Evolutionary conservation across 495 filamentous ascomycete species (phyloP).

Genomic region (Penicillium arizonense): DNA sequence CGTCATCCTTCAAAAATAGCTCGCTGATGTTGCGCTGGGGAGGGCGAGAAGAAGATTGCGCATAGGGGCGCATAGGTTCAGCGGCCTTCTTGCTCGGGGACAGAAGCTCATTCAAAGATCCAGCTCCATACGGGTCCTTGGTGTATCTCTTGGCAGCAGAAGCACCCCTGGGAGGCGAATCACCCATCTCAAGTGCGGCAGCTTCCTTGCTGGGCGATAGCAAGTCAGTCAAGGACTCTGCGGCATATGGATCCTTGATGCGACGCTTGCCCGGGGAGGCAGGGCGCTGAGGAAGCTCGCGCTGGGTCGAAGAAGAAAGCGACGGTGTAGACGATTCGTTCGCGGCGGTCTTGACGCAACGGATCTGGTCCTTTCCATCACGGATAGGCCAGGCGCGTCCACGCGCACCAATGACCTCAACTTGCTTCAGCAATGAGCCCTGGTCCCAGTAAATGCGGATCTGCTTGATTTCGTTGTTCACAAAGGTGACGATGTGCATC

Average conservation of each 20-base stretch:
- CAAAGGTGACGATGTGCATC: constrained; percentile 90
- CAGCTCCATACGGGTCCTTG: constrained; percentile 24
- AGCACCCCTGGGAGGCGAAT: neutral
- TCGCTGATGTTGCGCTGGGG: constrained; percentile 61
- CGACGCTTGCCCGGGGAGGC: constrained; percentile 47
- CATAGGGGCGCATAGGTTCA: constrained; percentile 34
- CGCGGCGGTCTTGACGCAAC: constrained; percentile 57
- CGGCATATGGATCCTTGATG: constrained; percentile 70
- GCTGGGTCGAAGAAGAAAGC: constrained; percentile 6
- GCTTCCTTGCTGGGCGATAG: constrained; percentile 36
- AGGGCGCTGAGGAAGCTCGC: constrained; percentile 43
- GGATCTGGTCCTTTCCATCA: constrained; percentile 81
- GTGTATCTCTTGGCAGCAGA: constrained; percentile 21
- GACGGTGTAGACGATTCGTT: constrained; percentile 17
- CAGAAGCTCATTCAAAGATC: constrained; percentile 23
- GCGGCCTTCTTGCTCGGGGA: constrained; percentile 21
- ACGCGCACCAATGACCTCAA: constrained; percentile 87
- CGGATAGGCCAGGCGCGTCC: constrained; percentile 92
- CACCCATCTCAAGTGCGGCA: constrained; percentile 10
- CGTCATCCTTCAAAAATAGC: constrained; percentile 56
- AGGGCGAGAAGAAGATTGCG: constrained; percentile 55
- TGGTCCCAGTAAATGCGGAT: constrained; percentile 95
- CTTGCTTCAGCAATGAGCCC: constrained; percentile 84
- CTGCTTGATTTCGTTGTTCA: constrained; percentile 70
- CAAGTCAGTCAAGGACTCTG: constrained; percentile 52